Evolutionary conservation across 148 eudicot species (phyloP).

Genomic region (Rhododendron griersonianum): DNA sequence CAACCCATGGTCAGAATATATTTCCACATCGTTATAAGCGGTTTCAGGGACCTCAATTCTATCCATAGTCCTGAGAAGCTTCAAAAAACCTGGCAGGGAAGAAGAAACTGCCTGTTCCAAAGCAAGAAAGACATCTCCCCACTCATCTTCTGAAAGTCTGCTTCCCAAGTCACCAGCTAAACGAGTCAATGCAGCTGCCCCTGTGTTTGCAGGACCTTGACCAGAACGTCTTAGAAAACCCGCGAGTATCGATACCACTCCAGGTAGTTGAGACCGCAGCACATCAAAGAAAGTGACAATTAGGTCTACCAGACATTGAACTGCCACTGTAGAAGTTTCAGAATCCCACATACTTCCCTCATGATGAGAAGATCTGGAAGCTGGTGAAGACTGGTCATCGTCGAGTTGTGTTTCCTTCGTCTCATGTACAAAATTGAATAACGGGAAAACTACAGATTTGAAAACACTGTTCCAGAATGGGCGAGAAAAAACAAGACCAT

Average conservation of each 20-base stretch:
- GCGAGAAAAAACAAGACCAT: conserved; percentile 79
- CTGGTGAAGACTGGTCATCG: conserved; percentile 30
- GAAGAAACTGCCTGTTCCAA: conserved; percentile 69
- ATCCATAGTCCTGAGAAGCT: conserved; percentile 67
- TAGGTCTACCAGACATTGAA: conserved; percentile 71
- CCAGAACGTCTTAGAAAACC: conserved; percentile 57
- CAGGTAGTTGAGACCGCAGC: conserved; percentile 58
- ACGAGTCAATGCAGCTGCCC: conserved; percentile 72
- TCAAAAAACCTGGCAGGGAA: conserved; percentile 57
- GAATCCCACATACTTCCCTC: conserved; percentile 63
- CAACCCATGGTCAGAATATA: conserved; percentile 43
- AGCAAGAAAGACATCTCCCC: conserved; percentile 69
- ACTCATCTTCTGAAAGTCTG: conserved; percentile 76
- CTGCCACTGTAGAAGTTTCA: conserved; percentile 71
- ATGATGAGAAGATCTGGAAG: conserved; percentile 29
- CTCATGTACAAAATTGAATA: conserved; percentile 46
- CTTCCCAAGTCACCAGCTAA: conserved; percentile 63
- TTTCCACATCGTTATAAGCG: conserved; percentile 39
- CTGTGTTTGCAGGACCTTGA: conserved; percentile 66
- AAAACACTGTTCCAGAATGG: conserved; percentile 74
- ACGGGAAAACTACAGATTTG: conserved; percentile 68
- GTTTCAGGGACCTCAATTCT: conserved; percentile 53
- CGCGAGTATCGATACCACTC: conserved; percentile 55
- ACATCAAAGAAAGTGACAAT: conserved; percentile 58
- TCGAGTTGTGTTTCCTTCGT: conserved; percentile 29